Conservation (phyloP, 2,329 filamentous ascomycete genomes). For the Aspergillus neoniger region DNA sequence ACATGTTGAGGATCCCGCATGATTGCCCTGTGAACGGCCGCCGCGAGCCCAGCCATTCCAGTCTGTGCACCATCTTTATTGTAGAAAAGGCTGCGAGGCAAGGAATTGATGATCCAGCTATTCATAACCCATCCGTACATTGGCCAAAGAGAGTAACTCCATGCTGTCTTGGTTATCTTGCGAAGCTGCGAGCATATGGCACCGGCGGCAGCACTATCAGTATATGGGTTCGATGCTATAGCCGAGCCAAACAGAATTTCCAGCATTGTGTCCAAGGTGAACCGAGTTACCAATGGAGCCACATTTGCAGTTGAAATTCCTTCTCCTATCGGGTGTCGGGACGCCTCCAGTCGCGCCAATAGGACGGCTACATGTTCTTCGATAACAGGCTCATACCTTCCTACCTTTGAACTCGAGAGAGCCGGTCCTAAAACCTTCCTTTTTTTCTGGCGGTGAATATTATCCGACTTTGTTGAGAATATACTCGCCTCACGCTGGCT, state of each 20-base stretch:
- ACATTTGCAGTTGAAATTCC: conserved; percentile 12
- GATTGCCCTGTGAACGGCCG: conserved; percentile 9
- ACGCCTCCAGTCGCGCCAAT: conserved; percentile 10
- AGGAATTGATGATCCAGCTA: conserved; percentile 4
- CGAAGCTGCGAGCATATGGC: conserved; percentile 13
- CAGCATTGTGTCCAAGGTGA: conserved; percentile 18
- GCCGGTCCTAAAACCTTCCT: conserved; percentile 19
- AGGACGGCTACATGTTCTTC: conserved; percentile 17
- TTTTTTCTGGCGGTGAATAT: conserved; percentile 18
- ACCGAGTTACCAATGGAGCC: conserved; percentile 17
- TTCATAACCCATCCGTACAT: conserved; percentile 22
- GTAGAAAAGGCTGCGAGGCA: conserved; percentile 6
- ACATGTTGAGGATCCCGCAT: conserved; percentile 9
- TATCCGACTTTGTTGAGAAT: conserved; percentile 17
- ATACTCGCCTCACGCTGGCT: conserved; percentile 14
- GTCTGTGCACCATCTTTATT: conserved; percentile 5
- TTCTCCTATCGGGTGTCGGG: background rate
- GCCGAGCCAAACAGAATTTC: conserved; percentile 21
- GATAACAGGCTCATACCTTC: conserved; percentile 15
- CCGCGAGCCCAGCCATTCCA: conserved; percentile 12
- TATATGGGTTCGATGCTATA: conserved; percentile 16
- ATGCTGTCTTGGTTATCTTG: conserved; percentile 17
- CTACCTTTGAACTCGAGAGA: conserved; percentile 14
- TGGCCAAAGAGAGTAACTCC: conserved; percentile 21
- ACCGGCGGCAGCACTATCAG: conserved; percentile 9